A percentile compares a stretch with the other conserved stretches of the same genome.
phyloP scores from a whole-genome alignment of 139 green algal species.

The Chlorella sp. region DNA sequence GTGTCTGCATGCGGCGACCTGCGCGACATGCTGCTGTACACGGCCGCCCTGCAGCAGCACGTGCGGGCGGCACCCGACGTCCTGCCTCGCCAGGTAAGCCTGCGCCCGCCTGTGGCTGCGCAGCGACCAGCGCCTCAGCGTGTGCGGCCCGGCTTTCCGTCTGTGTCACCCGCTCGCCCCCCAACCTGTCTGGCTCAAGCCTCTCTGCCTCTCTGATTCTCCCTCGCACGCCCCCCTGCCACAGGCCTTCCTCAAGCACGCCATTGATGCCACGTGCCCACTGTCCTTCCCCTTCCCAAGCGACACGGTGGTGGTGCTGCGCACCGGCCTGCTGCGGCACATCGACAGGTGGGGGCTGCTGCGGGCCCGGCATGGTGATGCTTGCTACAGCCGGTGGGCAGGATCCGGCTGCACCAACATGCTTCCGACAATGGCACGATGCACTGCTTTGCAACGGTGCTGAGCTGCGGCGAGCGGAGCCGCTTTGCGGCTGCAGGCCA shows the following conservation, averaged over 20 bases:
- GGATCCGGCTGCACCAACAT: no score
- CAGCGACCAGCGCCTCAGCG: no score
- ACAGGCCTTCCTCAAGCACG: slow-evolving; percentile 59
- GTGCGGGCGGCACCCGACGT: slow-evolving; percentile 35
- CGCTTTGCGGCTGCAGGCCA: no score
- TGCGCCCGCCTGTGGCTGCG: no score
- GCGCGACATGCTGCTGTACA: slow-evolving; percentile 55
- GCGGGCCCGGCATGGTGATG: neutral
- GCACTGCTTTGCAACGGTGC: no score
- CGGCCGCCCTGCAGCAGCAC: slow-evolving; percentile 64
- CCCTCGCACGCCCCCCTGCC: neutral
- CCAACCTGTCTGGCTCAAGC: no score
- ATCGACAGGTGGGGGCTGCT: slow-evolving; percentile 56
- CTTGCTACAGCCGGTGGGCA: no score
- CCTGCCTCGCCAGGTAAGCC: slow-evolving; percentile 49
- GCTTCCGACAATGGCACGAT: no score
- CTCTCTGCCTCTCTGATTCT: neutral
- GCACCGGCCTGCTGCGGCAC: slow-evolving; percentile 68
- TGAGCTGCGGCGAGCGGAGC: no score
- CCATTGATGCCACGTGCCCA: slow-evolving; percentile 56
- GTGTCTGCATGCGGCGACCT: slow-evolving; percentile 37
- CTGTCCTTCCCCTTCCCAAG: slow-evolving; percentile 68
- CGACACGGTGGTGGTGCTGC: slow-evolving; percentile 67
- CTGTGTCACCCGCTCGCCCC: neutral
- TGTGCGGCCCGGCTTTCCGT: no score